These are phyloP conservation scores for Leishmania tarentolae DNA, from an alignment of 208 protist genomes.

Conservation along the genomic window DNA sequence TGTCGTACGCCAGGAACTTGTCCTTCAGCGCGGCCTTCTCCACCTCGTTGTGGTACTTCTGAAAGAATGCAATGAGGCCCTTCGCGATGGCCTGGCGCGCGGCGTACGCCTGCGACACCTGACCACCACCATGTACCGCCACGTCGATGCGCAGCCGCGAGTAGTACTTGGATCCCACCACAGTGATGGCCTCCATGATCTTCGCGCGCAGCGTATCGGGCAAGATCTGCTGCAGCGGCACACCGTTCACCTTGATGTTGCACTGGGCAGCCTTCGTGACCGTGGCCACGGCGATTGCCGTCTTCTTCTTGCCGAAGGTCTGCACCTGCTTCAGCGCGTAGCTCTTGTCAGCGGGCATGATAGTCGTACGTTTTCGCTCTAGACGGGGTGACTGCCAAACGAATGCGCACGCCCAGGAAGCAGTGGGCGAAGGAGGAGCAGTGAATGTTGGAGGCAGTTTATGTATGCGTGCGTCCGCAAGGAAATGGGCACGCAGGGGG, in stretches of 20 bases:
- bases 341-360: conserved; percentile 79
- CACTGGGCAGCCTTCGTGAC: conserved; percentile 96
- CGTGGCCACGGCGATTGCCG: conserved; percentile 98
- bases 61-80: conserved; percentile 98
- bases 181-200: conserved; percentile 97
- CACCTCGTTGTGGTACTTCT: conserved; percentile 97
- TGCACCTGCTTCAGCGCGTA: conserved; percentile 89
- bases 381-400: not conserved
- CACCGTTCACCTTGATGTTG: conserved; percentile 98
- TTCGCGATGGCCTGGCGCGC: conserved; percentile 99
- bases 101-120: conserved; percentile 98
- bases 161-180: conserved; percentile 96
- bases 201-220: conserved; percentile 98
- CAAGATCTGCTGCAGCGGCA: conserved; percentile 97
- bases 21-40: conserved; percentile 99
- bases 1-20: conserved; percentile 96
- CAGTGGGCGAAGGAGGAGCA: not conserved
- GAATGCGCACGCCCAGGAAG: not conserved
- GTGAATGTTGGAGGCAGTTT: not conserved
- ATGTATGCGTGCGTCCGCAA: not conserved
- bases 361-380: conserved; percentile 21
- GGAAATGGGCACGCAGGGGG: not conserved
- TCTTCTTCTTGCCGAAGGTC: conserved; percentile 98
- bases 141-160: conserved; percentile 97
- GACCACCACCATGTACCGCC: conserved; percentile 97